Base-by-base conservation (phyloP, 352 stramenopile genomes). In the Phytophthora pisi region DNA sequence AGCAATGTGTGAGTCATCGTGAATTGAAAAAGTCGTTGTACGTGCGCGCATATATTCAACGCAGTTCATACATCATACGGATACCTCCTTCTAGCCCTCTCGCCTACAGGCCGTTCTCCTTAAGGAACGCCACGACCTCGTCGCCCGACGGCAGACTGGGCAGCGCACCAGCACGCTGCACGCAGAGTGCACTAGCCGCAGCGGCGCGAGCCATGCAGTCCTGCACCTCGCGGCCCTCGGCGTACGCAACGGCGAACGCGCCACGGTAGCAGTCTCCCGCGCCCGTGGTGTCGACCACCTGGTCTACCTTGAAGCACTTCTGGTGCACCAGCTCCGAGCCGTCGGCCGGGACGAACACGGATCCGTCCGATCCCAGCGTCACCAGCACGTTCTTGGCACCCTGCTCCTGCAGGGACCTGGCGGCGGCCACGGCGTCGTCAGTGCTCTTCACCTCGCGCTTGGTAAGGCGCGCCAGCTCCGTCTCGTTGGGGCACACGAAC, bases 401-500 rank as follows among this genome's bases (percentile, higher is more conserved):
- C 15, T 83, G 68, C 0, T 60, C 8, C 38, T 94, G 84, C 57
- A 95, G 42, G n/a, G 57, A 20, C 13, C 71, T 72, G n/a, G 86
- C 84, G 0, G 82, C 85, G 16, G 56, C 66, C 47, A 95, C 55
- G 0, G 87, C 86, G 6, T 90, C 72, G 1, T 90, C 75, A 1
- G 56, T 59, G 11, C 55, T 84, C 10, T 75, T 72, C 5, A 91
- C 81, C 13, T 69, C 47, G 1, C 60, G 61, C 5, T 77, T 70
- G 1, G 75, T 75, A 52, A 91, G 59, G 0, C 80, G 70, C 28
- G 79, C 79, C 23, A 95, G 66, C 53, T 95, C 87, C 3, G 84
- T 95, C 54, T 95, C 87, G 51, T 95, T 95, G 2, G 87, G 87
- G 36, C 84, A 92, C 13, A 95, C 43, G 60, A 76, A 91, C 3